Evolutionary conservation across 2,329 filamentous ascomycete species (phyloP), one percentile per base, ranked within the genome.

Genomic region (Colletotrichum sp.): DNA sequence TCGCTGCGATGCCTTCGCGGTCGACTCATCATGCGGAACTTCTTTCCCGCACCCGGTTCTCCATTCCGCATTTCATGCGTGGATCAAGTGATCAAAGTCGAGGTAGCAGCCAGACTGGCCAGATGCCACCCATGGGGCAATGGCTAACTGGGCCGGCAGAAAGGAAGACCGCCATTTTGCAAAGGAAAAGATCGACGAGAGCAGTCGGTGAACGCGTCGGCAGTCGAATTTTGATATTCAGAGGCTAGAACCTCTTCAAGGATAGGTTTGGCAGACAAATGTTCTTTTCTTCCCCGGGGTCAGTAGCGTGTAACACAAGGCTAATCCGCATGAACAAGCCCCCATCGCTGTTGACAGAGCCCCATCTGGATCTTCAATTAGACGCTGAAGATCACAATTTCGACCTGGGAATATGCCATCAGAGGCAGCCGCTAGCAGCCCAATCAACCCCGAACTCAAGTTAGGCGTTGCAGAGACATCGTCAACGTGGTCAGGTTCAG

Each of bases 321-420:
- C 59, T 73, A 34, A 68, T 72, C 69, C 69, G 69, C 73, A 76
- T 72, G 44, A 75, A 32, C 44, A 65, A 28, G 69, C 26, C 73
- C 44, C 69, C 63, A 34, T 59, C 30, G 34, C n/a, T 18, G 60
- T 28, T 57, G 69, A 57, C 49, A 63, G 70, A 76, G 70, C 74
- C 74, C 70, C 74, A 62, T 65, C 65, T 21, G 26, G 74, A 76
- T 76, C 74, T 69, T 76, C 74, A 69, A 66, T 60, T 74, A 69
- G 70, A 76, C 44, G 62, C 70, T 24, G 74, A 69, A 69, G 74
- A 76, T 76, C 74, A 30, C 71, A 76, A 76, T 76, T 21, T 76
- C 52, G 59, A 76, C 64, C 70, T 52, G 69, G 70, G 44, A 69
- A 74, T 55, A 76, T 73, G 74, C 71, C 71, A 69, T 74, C 65